These are phyloP conservation scores for Aquilaria agallochum DNA, from an alignment of 441 rosid genomes.

Conservation along the genomic window DNA sequence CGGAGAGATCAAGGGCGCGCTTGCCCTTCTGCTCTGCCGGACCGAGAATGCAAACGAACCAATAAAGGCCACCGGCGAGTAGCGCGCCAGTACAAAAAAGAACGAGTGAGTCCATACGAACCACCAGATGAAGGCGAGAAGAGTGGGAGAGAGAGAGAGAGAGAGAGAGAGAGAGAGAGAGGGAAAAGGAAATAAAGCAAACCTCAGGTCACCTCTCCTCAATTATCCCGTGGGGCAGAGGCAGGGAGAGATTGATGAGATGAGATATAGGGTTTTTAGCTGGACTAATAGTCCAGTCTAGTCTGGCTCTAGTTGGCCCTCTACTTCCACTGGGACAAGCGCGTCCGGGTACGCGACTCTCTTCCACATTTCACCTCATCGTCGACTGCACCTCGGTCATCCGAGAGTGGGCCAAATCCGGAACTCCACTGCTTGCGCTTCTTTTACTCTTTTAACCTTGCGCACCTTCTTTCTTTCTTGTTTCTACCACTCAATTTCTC, in stretches of 20 bases:
- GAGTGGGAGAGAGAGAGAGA: neutral
- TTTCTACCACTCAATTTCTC: too few species aligned
- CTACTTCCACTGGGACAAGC: too few species aligned
- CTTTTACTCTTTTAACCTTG: too few species aligned
- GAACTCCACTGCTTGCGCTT: too few species aligned
- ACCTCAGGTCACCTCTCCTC: neutral
- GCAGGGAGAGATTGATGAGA: neutral
- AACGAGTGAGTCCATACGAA: conserved; percentile 49
- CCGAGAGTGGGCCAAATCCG: too few species aligned
- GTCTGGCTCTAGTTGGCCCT: too few species aligned
- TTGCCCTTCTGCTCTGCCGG: conserved; percentile 79
- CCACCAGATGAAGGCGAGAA: neutral
- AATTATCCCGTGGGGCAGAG: conserved; percentile 2
- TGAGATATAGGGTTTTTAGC: conserved; percentile 3
- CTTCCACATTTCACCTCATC: too few species aligned
- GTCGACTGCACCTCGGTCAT: too few species aligned
- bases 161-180: neutral
- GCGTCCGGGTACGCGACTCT: too few species aligned
- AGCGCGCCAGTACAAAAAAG: conserved; percentile 70
- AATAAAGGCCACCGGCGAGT: conserved; percentile 61
- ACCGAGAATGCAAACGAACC: conserved; percentile 85
- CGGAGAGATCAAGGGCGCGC: conserved; percentile 70
- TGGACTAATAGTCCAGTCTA: too few species aligned
- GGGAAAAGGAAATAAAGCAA: neutral
- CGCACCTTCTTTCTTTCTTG: too few species aligned